Evolutionary conservation across 352 stramenopile genomes (phyloP).

Genomic region (Pythium scleroteichum): DNA sequence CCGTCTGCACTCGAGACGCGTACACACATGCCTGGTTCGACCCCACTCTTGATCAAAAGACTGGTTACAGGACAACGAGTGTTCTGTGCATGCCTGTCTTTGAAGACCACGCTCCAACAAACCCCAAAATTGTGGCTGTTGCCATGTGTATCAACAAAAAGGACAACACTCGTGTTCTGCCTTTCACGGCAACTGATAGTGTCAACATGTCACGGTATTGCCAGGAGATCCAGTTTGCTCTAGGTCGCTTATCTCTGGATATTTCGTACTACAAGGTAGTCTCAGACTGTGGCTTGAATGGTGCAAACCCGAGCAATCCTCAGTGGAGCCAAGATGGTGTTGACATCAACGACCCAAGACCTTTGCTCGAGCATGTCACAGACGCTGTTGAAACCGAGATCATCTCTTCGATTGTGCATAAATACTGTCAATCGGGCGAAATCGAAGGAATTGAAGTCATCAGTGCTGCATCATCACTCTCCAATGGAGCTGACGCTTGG

Average conservation of each 20-base stretch:
- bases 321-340: neutral
- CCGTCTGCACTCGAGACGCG: slow-evolving; percentile 52
- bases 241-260: slow-evolving; percentile 59
- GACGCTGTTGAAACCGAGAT: slow-evolving; percentile 55
- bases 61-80: slow-evolving; percentile 67
- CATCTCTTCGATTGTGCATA: slow-evolving; percentile 62
- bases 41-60: slow-evolving; percentile 59
- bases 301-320: neutral
- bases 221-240: slow-evolving; percentile 66
- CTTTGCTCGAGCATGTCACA: neutral
- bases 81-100: slow-evolving; percentile 71
- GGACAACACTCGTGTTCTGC: slow-evolving; percentile 34
- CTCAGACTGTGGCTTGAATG: slow-evolving; percentile 40
- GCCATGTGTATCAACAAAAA: slow-evolving; percentile 90
- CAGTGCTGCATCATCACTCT: neutral
- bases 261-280: slow-evolving; percentile 76
- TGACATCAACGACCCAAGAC: too few relatives aligned
- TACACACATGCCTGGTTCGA: slow-evolving; percentile 66
- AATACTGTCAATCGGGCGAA: slow-evolving; percentile 55
- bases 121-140: slow-evolving; percentile 67
- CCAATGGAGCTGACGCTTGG: neutral
- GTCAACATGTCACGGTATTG: slow-evolving; percentile 58
- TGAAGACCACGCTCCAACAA: slow-evolving; percentile 52
- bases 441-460: slow-evolving; percentile 41
- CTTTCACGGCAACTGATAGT: slow-evolving; percentile 50